Evolutionary conservation across 495 filamentous ascomycete genomes (phyloP), one percentile per base, ranked within the genome.

Genomic region (Penicillium soppii): DNA sequence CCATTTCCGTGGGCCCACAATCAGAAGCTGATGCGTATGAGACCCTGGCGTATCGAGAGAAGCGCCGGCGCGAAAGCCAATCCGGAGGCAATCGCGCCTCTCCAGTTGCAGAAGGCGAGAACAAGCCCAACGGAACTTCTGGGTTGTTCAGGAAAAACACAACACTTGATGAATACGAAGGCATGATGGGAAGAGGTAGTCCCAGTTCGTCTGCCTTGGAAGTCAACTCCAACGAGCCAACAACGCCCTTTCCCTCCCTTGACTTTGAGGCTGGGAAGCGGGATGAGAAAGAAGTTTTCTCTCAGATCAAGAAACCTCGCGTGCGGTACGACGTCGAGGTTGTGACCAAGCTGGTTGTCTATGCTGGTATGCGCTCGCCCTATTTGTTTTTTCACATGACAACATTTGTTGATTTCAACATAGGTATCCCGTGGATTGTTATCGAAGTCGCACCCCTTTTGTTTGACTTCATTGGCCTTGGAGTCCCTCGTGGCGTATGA

Each of bases 261-360:
- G 56, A 58, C 5, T 53, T 61, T 26, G 58, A 62, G 4, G 43
- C 56, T n/a, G 63, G 76, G 10, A 75, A 78, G 47, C 67, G 71
- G 22, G 80, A 86, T 30, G 88, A 95, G 60, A 82, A 80, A 54
- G 89, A 96, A 60, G 83, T 98, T 59, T 96, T 97, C 65, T 84
- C 83, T 15, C 82, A 79, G 64, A 79, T 97, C 44, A 85, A 91
- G 47, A 91, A 85, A 68, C 91, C 94, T 16, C 83, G 94, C 45
- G 91, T 96, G 23, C 79, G 91, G 54, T 98, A 98, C 63, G 94
- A 98, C 72, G 92, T 97, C 7, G 94, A 98, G 65, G 92, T 98
- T 17, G 83, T 97, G 35, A 97, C 94, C 15, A 97, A 96, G 71
- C 73, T 98, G 44, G 87, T 98, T 60, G 91, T 98, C 33, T 98